phyloP scores from a whole-genome alignment of 176 grass and related monocot species.

The Ananas comosus region DNA sequence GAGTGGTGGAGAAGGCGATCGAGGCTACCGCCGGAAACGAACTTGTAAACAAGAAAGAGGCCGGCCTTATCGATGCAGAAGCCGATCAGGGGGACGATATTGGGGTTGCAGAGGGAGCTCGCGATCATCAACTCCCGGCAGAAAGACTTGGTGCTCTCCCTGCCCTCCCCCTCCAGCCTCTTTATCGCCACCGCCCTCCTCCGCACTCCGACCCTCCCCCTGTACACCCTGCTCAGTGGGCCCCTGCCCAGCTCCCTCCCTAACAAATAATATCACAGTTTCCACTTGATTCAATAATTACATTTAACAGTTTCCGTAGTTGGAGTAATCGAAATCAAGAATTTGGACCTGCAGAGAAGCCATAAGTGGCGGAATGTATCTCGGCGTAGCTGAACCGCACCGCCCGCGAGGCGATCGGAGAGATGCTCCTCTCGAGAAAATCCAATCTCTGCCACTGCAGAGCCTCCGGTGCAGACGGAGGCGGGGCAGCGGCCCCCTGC shows the following conservation, averaged over 20 bases:
- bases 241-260: slow-evolving; percentile 36
- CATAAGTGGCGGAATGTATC: slow-evolving; percentile 27
- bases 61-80: slow-evolving; percentile 38
- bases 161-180: slow-evolving; percentile 21
- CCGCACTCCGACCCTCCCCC: slow-evolving; percentile 21
- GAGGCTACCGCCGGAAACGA: slow-evolving; percentile 37
- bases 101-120: slow-evolving; percentile 24
- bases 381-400: slow-evolving; percentile 31
- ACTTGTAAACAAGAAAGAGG: slow-evolving; percentile 44
- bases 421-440: slow-evolving; percentile 34
- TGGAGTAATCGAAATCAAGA: neutral
- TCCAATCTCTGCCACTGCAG: slow-evolving; percentile 24
- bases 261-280: neutral
- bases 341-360: slow-evolving; percentile 31
- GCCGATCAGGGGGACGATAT: slow-evolving; percentile 38
- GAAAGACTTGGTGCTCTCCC: slow-evolving; percentile 40
- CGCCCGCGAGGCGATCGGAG: slow-evolving; percentile 14
- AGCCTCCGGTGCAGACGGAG: slow-evolving; percentile 1
- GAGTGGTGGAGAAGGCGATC: slow-evolving; percentile 33
- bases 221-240: slow-evolving; percentile 37
- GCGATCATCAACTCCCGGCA: slow-evolving; percentile 40
- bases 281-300: neutral
- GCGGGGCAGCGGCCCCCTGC: neutral
- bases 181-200: slow-evolving; percentile 39
- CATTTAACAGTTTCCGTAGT: slow-evolving; percentile 4